Conservation (phyloP, 2,329 filamentous ascomycete genomes). For the Cucurbitaria berberidis region DNA sequence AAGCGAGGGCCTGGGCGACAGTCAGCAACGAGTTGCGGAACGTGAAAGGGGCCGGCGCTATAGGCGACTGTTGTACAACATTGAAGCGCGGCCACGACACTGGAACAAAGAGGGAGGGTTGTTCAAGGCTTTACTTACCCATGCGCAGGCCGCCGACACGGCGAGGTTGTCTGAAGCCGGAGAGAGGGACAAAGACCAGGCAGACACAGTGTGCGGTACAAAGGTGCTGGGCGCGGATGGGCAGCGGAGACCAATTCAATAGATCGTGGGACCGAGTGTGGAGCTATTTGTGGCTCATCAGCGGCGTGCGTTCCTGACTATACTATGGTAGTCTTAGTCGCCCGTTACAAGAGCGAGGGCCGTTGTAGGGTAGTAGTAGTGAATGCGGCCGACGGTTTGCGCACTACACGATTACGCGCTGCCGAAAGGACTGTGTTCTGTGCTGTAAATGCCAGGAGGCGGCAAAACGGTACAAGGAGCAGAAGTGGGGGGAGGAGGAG, state of each 20-base stretch:
- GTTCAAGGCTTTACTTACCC: slow-evolving; percentile 36
- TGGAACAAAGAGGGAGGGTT: slow-evolving; percentile 42
- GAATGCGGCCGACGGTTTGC: neutral
- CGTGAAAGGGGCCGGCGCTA: slow-evolving; percentile 38
- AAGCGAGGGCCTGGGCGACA: slow-evolving; percentile 33
- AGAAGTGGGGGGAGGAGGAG: too few relatives aligned
- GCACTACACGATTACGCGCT: neutral
- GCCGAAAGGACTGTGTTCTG: neutral
- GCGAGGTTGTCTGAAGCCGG: slow-evolving; percentile 11
- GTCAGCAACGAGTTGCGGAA: slow-evolving; percentile 37
- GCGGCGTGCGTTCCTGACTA: slow-evolving; percentile 30
- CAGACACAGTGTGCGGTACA: neutral
- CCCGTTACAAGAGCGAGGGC: slow-evolving; percentile 23
- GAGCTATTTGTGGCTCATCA: slow-evolving; percentile 31
- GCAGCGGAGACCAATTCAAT: slow-evolving; percentile 2
- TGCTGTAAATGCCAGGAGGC: slow-evolving; percentile 8
- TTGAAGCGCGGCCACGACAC: slow-evolving; percentile 36
- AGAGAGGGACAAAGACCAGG: slow-evolving; percentile 25
- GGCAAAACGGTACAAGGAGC: slow-evolving; percentile 9
- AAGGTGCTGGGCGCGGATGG: slow-evolving; percentile 1
- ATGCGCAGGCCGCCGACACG: slow-evolving; percentile 13
- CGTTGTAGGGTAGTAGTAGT: slow-evolving; percentile 1
- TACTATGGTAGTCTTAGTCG: slow-evolving; percentile 13
- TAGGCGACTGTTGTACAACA: slow-evolving; percentile 44
- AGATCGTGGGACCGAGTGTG: slow-evolving; percentile 16